These are phyloP conservation scores for Closterium sp. DNA, from an alignment of 139 green algal species.

Conservation along the genomic window DNA sequence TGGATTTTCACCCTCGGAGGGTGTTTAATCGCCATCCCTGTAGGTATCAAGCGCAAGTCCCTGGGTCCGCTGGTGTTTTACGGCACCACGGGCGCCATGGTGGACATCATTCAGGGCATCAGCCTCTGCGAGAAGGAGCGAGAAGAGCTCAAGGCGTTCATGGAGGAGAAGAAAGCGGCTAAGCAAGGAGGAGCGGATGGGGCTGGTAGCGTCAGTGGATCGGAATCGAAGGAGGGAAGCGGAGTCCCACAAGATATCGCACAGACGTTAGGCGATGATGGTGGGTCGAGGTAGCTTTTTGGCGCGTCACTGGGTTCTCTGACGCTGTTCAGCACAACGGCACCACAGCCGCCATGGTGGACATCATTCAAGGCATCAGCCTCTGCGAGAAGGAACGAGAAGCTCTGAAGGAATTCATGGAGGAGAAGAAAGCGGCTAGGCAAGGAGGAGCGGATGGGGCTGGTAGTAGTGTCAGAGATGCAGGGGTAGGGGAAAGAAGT, in stretches of 20 bases:
- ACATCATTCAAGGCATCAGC: constrained; percentile 27
- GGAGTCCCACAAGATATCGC: neutral
- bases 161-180: neutral
- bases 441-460: neutral
- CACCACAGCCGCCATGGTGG: constrained; percentile 36
- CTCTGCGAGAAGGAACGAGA: constrained; percentile 28
- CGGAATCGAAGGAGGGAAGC: neutral
- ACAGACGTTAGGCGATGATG: neutral
- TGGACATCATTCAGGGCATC: constrained; percentile 42
- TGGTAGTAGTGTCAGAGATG: neutral
- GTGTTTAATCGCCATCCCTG: constrained; percentile 20
- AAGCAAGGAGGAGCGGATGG: neutral
- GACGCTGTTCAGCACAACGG: constrained; percentile 22
- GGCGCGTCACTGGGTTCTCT: constrained; percentile 13
- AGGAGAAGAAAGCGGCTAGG: no score
- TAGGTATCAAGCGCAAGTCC: constrained; percentile 37
- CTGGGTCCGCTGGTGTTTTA: constrained; percentile 39
- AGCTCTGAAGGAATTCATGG: neutral
- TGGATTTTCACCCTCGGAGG: constrained; percentile 35
- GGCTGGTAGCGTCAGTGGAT: neutral
- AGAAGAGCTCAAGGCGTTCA: neutral
- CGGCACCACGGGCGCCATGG: constrained; percentile 39
- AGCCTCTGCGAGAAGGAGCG: constrained; percentile 33
- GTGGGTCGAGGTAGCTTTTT: neutral
- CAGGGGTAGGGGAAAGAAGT: neutral